phyloP scores from a whole-genome alignment of 129 eudicot genomes.

The Kitagawia praeruptora region DNA sequence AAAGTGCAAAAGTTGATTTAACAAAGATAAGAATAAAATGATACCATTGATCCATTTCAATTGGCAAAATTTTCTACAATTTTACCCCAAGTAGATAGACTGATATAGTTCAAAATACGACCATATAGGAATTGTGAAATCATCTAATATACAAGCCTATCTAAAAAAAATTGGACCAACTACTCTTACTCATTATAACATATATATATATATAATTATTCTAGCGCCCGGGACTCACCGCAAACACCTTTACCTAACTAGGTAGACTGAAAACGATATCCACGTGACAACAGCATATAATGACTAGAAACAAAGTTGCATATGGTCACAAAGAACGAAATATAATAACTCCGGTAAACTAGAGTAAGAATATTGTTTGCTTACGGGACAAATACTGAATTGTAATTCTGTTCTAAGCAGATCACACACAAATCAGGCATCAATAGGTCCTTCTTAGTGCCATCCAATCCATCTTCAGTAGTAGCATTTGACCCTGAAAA shows the following conservation, averaged over 20 bases:
- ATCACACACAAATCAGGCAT: slow-evolving; percentile 97
- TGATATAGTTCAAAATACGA: neutral
- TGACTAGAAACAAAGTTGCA: neutral
- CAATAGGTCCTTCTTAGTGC: slow-evolving; percentile 43
- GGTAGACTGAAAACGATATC: neutral
- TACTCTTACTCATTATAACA: neutral
- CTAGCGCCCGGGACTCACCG: neutral
- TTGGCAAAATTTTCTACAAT: neutral
- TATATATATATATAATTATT: neutral
- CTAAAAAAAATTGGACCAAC: neutral
- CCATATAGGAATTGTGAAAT: neutral
- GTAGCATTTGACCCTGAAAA: slow-evolving; percentile 38
- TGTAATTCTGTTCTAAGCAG: slow-evolving; percentile 93
- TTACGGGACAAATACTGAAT: slow-evolving; percentile 99
- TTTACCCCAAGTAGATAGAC: neutral
- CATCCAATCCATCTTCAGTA: slow-evolving; percentile 54
- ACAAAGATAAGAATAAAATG: neutral
- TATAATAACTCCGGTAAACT: neutral
- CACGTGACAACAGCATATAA: neutral
- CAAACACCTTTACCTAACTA: neutral
- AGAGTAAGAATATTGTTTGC: slow-evolving; percentile 15
- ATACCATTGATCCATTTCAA: neutral
- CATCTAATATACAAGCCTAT: neutral
- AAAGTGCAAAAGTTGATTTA: neutral
- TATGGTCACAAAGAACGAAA: neutral